Conservation (phyloP, 441 rosid genomes). For the Pelargonium citronellum region DNA sequence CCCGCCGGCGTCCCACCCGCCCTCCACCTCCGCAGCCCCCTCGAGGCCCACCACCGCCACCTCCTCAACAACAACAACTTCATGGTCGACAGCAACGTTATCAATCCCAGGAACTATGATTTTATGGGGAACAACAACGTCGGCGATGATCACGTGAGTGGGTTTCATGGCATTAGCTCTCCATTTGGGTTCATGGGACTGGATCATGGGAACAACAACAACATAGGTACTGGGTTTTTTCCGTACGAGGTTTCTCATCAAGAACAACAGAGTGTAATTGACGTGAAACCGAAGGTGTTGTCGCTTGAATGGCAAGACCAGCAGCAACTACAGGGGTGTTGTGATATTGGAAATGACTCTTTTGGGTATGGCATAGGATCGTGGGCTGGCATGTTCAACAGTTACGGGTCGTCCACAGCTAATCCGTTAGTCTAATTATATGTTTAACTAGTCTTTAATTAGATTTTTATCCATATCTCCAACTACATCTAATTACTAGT, state of each 20-base stretch:
- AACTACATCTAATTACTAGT: background rate
- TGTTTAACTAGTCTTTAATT: background rate
- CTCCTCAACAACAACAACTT: background rate
- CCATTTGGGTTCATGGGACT: background rate
- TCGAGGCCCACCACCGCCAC: background rate
- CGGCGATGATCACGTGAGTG: too few relatives aligned
- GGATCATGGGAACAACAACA: background rate
- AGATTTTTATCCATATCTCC: background rate
- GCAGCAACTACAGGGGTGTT: background rate
- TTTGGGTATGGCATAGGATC: background rate
- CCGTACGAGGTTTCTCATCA: background rate
- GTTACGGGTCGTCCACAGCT: background rate
- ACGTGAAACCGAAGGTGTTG: background rate
- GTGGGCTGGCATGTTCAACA: background rate
- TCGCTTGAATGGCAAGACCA: background rate
- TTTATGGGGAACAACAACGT: background rate
- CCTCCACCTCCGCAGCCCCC: background rate
- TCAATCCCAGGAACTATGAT: background rate
- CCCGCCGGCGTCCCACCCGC: background rate
- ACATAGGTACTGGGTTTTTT: too few relatives aligned
- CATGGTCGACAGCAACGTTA: background rate
- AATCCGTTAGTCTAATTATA: background rate
- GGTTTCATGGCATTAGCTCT: background rate
- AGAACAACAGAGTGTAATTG: background rate
- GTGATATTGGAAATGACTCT: background rate